A percentile compares a stretch with the other conserved stretches of the same genome.
Conservation (phyloP, 148 eudicot genomes). For the Dianthus caryophyllus region DNA sequence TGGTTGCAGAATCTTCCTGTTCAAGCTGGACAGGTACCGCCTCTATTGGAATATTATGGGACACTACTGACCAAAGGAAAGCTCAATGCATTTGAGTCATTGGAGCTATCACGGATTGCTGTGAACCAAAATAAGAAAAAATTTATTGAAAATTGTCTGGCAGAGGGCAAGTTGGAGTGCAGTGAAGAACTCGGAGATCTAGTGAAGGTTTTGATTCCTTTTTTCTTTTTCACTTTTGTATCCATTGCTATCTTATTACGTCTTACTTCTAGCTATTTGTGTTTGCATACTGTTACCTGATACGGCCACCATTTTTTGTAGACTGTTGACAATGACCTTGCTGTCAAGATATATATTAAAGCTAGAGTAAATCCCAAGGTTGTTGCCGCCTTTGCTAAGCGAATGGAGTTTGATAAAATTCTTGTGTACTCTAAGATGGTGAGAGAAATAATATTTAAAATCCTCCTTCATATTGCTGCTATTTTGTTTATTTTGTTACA, state of each 20-base stretch:
- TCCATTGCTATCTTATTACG: not conserved
- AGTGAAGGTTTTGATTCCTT: constrained; percentile 60
- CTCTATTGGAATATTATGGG: constrained; percentile 89
- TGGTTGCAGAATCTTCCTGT: constrained; percentile 95
- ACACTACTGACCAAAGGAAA: constrained; percentile 87
- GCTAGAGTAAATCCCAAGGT: constrained; percentile 70
- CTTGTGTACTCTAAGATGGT: constrained; percentile 38
- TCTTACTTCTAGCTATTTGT: not conserved
- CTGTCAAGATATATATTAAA: constrained; percentile 87
- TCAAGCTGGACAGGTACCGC: constrained; percentile 98
- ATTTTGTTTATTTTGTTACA: not conserved
- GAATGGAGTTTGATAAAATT: constrained; percentile 37
- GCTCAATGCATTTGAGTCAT: constrained; percentile 89
- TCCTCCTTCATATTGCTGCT: not conserved
- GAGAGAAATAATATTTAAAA: not conserved
- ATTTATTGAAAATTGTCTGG: constrained; percentile 91
- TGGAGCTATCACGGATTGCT: constrained; percentile 90
- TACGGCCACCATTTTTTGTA: constrained; percentile 27
- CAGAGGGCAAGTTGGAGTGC: constrained; percentile 94
- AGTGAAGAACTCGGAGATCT: constrained; percentile 99
- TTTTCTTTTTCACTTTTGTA: not conserved
- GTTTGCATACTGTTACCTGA: constrained; percentile 9
- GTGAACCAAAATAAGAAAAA: constrained; percentile 98
- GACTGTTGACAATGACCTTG: constrained; percentile 99
- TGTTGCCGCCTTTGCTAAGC: constrained; percentile 37